A percentile compares a stretch with the other conserved stretches of the same genome.
phyloP scores from a whole-genome alignment of 2,329 filamentous ascomycete species.

The Zarea fungicola region DNA sequence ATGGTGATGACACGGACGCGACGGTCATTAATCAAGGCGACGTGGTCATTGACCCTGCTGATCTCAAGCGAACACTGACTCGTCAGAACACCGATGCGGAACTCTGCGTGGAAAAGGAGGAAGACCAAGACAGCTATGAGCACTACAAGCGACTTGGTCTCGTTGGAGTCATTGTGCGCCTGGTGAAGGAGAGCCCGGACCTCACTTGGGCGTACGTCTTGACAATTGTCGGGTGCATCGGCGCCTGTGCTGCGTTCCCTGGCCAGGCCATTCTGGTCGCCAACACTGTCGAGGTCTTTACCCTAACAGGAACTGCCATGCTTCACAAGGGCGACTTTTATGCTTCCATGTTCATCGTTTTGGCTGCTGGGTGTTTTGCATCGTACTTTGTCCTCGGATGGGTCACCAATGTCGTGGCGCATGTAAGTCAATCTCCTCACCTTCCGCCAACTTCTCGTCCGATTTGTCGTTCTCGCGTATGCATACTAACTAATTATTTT shows the following conservation, averaged over 20 bases:
- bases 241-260: constrained; percentile 32
- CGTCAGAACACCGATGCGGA: constrained; percentile 26
- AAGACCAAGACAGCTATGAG: constrained; percentile 33
- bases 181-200: constrained; percentile 34
- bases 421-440: constrained; percentile 14
- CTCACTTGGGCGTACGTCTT: constrained; percentile 31
- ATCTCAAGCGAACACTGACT: constrained; percentile 26
- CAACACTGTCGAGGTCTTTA: constrained; percentile 37
- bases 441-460: no score
- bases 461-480: neutral
- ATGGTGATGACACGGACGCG: constrained; percentile 18
- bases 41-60: constrained; percentile 14
- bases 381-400: constrained; percentile 38
- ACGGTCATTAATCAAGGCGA: neutral
- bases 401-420: constrained; percentile 29
- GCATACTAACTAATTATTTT: neutral
- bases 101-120: constrained; percentile 27
- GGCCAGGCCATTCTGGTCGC: constrained; percentile 40
- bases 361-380: constrained; percentile 40
- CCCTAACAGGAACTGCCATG: constrained; percentile 27
- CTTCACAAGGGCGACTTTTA: constrained; percentile 43
- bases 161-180: constrained; percentile 25
- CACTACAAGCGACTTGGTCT: constrained; percentile 28
- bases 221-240: constrained; percentile 25
- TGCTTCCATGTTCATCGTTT: constrained; percentile 50